Conservation (phyloP, 2,329 filamentous ascomycete species). For the Hyphodiscus sp. region DNA sequence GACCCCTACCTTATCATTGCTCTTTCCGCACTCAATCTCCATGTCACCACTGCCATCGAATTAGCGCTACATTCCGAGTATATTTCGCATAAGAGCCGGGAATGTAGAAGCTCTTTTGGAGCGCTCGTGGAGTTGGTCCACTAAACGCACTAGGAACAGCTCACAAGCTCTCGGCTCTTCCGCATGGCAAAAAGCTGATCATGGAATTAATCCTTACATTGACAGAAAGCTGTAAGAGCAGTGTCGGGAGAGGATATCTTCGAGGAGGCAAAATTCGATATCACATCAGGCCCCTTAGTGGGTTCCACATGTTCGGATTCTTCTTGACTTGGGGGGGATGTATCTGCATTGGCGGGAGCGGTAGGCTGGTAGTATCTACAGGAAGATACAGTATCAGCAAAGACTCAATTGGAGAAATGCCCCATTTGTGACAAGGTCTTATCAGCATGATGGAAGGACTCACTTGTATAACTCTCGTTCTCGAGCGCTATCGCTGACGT, state of each 20-base stretch:
- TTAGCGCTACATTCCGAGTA: too few relatives aligned
- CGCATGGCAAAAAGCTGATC: too few relatives aligned
- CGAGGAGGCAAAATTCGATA: slow-evolving; percentile 23
- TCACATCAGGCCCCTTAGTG: slow-evolving; percentile 8
- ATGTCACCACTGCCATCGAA: slow-evolving; percentile 32
- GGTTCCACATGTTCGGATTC: not conserved
- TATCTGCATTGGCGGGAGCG: slow-evolving; percentile 1
- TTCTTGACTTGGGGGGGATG: not conserved
- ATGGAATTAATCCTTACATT: slow-evolving; percentile 23
- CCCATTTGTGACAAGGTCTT: not conserved
- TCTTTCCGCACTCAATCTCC: slow-evolving; percentile 41
- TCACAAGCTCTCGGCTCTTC: too few relatives aligned
- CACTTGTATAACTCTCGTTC: slow-evolving; percentile 31
- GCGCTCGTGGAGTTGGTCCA: too few relatives aligned
- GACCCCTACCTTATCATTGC: slow-evolving; percentile 37
- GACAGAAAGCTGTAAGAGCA: slow-evolving; percentile 40
- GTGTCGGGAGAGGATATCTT: slow-evolving; percentile 36
- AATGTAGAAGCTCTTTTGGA: too few relatives aligned
- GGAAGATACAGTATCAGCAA: not conserved
- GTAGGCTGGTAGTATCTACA: slow-evolving; percentile 25
- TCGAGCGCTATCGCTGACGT: slow-evolving; percentile 26
- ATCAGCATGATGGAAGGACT: slow-evolving; percentile 2
- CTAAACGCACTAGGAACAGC: too few relatives aligned
- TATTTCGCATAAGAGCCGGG: too few relatives aligned
- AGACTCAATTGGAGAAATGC: not conserved